Conservation (phyloP, 345 rosid genomes). For the Aurinia saxatilis region DNA sequence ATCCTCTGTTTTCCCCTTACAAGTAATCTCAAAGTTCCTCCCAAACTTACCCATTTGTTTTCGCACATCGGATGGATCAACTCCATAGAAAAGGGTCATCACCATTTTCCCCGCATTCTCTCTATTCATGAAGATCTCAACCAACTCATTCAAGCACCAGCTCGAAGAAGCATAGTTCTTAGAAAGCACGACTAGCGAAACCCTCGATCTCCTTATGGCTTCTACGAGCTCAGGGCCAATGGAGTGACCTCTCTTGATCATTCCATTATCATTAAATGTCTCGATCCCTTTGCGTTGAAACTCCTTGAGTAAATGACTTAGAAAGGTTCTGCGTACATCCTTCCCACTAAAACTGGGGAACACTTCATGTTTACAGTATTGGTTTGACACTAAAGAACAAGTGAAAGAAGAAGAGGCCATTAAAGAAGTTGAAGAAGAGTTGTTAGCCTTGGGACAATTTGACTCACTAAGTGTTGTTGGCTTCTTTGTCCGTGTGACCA, state of each 20-base stretch:
- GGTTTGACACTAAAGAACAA: not conserved
- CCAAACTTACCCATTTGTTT: too few species aligned
- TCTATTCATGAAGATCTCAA: not conserved
- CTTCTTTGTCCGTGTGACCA: not conserved
- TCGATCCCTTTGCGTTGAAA: not conserved
- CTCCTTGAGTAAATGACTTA: not conserved
- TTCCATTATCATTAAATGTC: not conserved
- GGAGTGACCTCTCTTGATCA: not conserved
- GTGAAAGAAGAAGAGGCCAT: not conserved
- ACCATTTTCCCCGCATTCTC: not conserved
- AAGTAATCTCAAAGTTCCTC: not conserved
- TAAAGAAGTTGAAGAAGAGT: not conserved
- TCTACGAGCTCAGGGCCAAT: not conserved
- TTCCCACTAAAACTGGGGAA: not conserved
- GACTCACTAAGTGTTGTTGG: not conserved
- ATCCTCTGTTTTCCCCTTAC: not conserved
- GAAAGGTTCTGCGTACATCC: not conserved
- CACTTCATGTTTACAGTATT: not conserved
- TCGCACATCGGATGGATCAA: too few species aligned
- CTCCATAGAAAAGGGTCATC: not conserved
- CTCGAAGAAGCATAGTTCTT: not conserved
- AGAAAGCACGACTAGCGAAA: not conserved
- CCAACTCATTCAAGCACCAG: not conserved
- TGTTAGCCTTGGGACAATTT: not conserved
- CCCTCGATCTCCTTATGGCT: not conserved